Base-by-base conservation (phyloP, 352 stramenopile genomes). In the Nothophytophthora sp. region DNA sequence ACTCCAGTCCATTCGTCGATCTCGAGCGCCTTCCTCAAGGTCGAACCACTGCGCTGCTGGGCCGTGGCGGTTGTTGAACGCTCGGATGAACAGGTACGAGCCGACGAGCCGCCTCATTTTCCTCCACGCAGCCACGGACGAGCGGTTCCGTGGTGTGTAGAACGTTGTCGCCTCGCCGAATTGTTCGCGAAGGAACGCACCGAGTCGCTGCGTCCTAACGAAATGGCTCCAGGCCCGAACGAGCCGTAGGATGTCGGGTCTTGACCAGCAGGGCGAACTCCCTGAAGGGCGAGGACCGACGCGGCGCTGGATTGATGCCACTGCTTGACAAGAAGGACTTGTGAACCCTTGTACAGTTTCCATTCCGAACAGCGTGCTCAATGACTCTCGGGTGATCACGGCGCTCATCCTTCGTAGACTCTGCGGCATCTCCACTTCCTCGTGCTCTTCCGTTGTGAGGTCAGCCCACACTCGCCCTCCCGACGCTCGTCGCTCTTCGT, bases 251-350 rank as follows among this genome's bases (percentile, higher is more conserved):
- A 62, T 22, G 23, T 62, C 44, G 1, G 32, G 5, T 5, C 11
- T 4, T 15, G 50, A 58, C 57, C 57, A 62, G 29, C 57, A 62
- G 3, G 50, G 50, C 30, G 24, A 3, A 15, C 43, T 50, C 23
- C 32, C 48, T 10, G 33, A 50, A 2, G 23, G 27, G 16, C n/a
- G 20, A 4, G 7, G 16, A 22, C 24, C 20, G 11, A 23, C 16
- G 5, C 1, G 8, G 16, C n/a, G n/a, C n/a, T n/a, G n/a, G n/a
- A n/a, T n/a, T n/a, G n/a, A n/a, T n/a, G n/a, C n/a, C n/a, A n/a
- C n/a, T n/a, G n/a, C n/a, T n/a, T 40, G 20, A 23, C 34, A 19
- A 18, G n/a, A n/a, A n/a, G 34, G 16, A 7, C 29, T 42, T 7
- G 16, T 42, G 15, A 18, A 22, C 18, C 15, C 15, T 28, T 42